A percentile compares a stretch with the other conserved stretches of the same genome.
phyloP scores from a whole-genome alignment of 257 asterid species.

The Echites panduratus region DNA sequence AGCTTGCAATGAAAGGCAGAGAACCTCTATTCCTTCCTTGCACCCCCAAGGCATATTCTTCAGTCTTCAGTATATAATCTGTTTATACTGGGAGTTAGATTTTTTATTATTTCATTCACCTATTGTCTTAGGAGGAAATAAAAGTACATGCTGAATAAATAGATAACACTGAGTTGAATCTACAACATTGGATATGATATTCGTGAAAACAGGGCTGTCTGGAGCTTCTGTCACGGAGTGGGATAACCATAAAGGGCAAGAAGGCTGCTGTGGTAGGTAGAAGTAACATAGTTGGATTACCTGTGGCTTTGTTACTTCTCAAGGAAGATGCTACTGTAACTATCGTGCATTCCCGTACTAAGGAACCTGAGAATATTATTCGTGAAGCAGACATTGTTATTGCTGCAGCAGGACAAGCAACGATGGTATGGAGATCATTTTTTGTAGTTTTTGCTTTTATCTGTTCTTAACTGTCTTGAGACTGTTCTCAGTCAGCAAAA shows the following conservation, averaged over 20 bases:
- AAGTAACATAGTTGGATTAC: conserved; percentile 90
- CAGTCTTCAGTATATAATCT: conserved; percentile 3
- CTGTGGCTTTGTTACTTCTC: conserved; percentile 78
- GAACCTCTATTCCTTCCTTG: conserved; percentile 90
- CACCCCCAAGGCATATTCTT: conserved; percentile 74
- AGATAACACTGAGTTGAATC: background rate
- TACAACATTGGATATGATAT: background rate
- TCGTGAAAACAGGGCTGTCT: conserved; percentile 60
- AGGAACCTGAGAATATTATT: conserved; percentile 69
- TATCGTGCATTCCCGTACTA: conserved; percentile 75
- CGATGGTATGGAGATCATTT: conserved; percentile 44
- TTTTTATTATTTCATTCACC: background rate
- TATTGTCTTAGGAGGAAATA: background rate
- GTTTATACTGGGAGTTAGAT: background rate
- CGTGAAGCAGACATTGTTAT: conserved; percentile 85
- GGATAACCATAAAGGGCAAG: conserved; percentile 69
- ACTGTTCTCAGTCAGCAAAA: background rate
- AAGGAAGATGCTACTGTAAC: conserved; percentile 93
- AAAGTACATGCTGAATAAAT: no score
- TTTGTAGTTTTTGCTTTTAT: background rate
- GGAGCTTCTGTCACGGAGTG: conserved; percentile 78
- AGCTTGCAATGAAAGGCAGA: conserved; percentile 99
- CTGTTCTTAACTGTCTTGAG: background rate
- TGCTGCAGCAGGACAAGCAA: conserved; percentile 96
- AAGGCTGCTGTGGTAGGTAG: conserved; percentile 94